Base-by-base conservation (phyloP, 176 grass and related monocot genomes). In the Otatea glauca region DNA sequence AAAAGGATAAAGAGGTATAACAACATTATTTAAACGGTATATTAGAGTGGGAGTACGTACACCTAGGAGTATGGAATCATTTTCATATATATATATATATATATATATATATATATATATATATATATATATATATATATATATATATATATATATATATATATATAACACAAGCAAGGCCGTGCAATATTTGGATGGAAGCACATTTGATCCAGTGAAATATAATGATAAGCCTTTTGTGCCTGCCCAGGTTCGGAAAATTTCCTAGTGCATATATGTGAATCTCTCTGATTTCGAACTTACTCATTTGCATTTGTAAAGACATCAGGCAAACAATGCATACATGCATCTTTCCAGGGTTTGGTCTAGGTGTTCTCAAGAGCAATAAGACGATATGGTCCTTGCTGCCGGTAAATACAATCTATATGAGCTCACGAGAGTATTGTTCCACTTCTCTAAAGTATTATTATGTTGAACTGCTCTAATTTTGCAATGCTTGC, bases 291-390 rank as follows among this genome's bases (percentile, higher is more conserved):
- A 39, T 39, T 39, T 39, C 42, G 11, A 90, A 75, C 51, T 55
- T 88, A 25, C 65, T 27, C 54, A 32, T 60, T 70, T 21, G 54
- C 65, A 58, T 27, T 88, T 91, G 18, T 38, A 70, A 38, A 75
- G 76, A 25, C 80, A 24, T 23, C 70, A 95, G 96, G 91, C 96
- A 82, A 98, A 98, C 87, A 98, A 98, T 81, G 96, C 96, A 25
- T 95, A 95, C 76, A 98, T 98, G n/a, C n/a, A n/a, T n/a, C 70
- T 98, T 98, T 65, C 96, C 96, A 12, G 96, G 96, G 66, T 90
- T 98, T 78, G 93, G 96, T 0, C 86, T 95, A 60, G 96, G 96
- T 38, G 87, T 95, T 92, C 56, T 92, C 96, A 45, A 91, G 96
- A 50, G 85, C 89, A 5, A 93, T 98, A 68, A 69, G 83, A 98